These are phyloP conservation scores for Neurospora discreta DNA, from an alignment of 495 filamentous ascomycete genomes.

Conservation along the genomic window DNA sequence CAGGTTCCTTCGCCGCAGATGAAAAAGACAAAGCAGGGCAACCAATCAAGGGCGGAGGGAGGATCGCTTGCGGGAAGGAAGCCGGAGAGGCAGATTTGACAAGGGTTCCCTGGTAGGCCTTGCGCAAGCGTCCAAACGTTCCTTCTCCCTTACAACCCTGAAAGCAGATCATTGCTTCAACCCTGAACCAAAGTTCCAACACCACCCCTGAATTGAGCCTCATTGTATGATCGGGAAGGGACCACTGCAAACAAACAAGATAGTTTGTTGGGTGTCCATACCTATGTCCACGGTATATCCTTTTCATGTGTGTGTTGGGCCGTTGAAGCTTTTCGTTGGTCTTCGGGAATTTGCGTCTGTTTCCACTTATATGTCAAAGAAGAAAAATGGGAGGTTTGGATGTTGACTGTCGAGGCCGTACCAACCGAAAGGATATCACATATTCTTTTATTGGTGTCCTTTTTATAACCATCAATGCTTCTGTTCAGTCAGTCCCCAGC, in stretches of 20 bases:
- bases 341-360: background rate
- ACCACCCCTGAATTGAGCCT: background rate
- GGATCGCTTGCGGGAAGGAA: background rate
- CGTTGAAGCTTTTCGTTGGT: background rate
- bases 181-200: background rate
- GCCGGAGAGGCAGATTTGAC: background rate
- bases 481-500: background rate
- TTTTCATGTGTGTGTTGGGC: background rate
- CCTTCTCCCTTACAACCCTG: background rate
- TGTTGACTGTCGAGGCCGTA: background rate
- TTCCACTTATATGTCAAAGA: background rate
- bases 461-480: background rate
- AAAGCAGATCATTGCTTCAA: background rate
- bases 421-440: background rate
- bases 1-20: background rate
- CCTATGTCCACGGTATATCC: background rate
- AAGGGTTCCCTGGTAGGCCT: background rate
- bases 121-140: background rate
- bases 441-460: background rate
- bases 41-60: background rate
- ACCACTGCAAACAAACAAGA: background rate
- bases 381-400: background rate
- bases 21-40: background rate
- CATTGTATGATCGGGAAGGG: background rate
- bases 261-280: background rate